Percentiles rank a stretch among this genome's conserved stretches.
phyloP scores from a whole-genome alignment of 805 yeast genomes.

The Kodamaea fukazawae region DNA sequence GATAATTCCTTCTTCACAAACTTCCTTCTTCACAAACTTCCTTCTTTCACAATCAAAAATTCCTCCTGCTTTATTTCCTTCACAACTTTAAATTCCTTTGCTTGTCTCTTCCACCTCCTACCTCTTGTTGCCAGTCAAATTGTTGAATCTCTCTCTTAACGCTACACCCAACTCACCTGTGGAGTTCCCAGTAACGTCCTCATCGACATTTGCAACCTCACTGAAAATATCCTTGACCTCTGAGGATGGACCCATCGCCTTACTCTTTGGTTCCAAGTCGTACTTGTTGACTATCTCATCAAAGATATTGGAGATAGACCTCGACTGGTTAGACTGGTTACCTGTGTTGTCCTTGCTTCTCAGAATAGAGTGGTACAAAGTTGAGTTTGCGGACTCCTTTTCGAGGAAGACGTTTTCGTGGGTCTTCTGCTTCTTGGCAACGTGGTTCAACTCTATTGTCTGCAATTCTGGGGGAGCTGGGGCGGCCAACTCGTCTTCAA shows the following conservation, averaged over 20 bases:
- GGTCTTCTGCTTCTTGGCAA: slow-evolving; percentile 3
- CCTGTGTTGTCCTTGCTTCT: slow-evolving; percentile 15
- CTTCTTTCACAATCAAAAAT: too few species aligned
- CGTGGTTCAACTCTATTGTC: slow-evolving; percentile 6
- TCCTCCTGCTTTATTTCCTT: too few species aligned
- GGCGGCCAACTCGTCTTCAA: slow-evolving; percentile 8
- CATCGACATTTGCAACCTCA: slow-evolving; percentile 9
- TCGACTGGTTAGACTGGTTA: slow-evolving; percentile 18
- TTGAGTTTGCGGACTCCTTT: slow-evolving; percentile 24
- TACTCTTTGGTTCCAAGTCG: slow-evolving; percentile 5
- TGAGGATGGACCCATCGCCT: slow-evolving; percentile 1
- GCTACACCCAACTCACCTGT: slow-evolving; percentile 24
- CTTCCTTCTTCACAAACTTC: too few species aligned
- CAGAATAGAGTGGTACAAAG: slow-evolving; percentile 31
- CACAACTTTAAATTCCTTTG: too few species aligned
- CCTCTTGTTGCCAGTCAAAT: slow-evolving; percentile 14
- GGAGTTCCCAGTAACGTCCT: slow-evolving; percentile 17
- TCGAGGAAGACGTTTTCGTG: slow-evolving; percentile 37
- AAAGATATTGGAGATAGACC: slow-evolving; percentile 32
- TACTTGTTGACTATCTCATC: slow-evolving; percentile 24
- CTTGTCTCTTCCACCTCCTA: too few species aligned
- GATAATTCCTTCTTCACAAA: too few species aligned
- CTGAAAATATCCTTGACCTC: slow-evolving; percentile 12
- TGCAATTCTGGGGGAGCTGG: slow-evolving; percentile 9
- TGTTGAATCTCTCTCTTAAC: slow-evolving; percentile 21